These are phyloP conservation scores for Phytophthora pini DNA, from an alignment of 352 stramenopile genomes.

Conservation along the genomic window DNA sequence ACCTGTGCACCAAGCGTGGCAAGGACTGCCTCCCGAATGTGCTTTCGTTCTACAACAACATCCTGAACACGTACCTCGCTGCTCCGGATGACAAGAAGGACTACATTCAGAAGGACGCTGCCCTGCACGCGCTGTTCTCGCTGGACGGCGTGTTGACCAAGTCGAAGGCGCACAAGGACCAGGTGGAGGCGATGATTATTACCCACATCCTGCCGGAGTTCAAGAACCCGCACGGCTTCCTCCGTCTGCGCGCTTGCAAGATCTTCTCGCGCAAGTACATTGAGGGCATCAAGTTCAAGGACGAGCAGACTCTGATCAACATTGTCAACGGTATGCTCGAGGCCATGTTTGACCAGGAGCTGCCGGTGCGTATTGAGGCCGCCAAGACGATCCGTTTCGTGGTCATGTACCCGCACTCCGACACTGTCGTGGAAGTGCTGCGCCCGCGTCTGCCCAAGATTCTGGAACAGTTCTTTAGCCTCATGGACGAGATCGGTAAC, in stretches of 20 bases:
- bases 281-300: constrained; percentile 90
- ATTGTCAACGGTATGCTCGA: constrained; percentile 88
- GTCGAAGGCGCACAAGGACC: constrained; percentile 94
- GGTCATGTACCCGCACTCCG: constrained; percentile 87
- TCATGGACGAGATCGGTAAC: constrained; percentile 99
- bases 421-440: constrained; percentile 86
- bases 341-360: constrained; percentile 93
- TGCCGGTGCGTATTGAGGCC: constrained; percentile 98
- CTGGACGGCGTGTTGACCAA: constrained; percentile 92
- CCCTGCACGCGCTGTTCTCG: constrained; percentile 94
- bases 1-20: constrained; percentile 95
- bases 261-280: constrained; percentile 97
- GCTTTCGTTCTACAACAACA: constrained; percentile 92
- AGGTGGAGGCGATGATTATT: constrained; percentile 95
- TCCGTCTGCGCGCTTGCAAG: constrained; percentile 95
- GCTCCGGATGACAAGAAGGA: constrained; percentile 82
- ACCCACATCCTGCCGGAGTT: constrained; percentile 97
- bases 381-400: constrained; percentile 91
- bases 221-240: constrained; percentile 94
- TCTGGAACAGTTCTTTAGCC: constrained; percentile 97
- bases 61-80: constrained; percentile 91
- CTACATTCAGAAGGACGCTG: constrained; percentile 97
- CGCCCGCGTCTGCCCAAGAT: constrained; percentile 95
- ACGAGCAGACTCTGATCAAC: constrained; percentile 86
- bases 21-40: constrained; percentile 95